Base-by-base conservation (phyloP, 495 filamentous ascomycete species). In the Xylona heveae region DNA sequence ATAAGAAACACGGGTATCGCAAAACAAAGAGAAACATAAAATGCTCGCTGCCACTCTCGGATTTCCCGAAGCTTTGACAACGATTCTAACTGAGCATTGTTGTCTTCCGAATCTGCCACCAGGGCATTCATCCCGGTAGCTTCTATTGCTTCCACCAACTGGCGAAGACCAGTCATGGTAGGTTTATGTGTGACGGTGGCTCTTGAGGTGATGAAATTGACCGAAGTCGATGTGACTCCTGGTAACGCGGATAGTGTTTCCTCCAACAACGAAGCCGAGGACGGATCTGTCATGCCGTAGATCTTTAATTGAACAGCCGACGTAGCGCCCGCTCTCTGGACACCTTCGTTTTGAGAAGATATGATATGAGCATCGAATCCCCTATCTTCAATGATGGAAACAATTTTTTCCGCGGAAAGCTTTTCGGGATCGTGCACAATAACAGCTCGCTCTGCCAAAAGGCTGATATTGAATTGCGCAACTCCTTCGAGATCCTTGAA, bases 11-110 rank as follows among this genome's bases (percentile, higher is more conserved):
- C 88, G 0, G 88, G 88, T 15, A 95, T 50, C 0, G 88, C 88
- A 45, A 99, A 95, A 0, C 57, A 58, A 0, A 72, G 38, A 0
- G 81, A 88, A 16, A 72, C 59, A 20, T 58, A 57, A 55, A 94
- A 91, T 0, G 82, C 76, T 18, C 57, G 61, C 38, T 62, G 71
- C 88, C 88, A 99, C 49, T 91, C 81, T 31, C 74, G 77, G 37
- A 95, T 91, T 45, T 99, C 88, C 36, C 78, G 84, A 0, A 85
- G 94, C 50, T 99, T 99, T 6, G 90, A 72, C 3, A 99, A 59
- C 1, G 85, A 94, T 47, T 99, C 79, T 1, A 99, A 64, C 47
- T 99, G 88, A 3, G 90, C 85, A 49, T 92, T 92, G 44, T 84
- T 95, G 46, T 99, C 90, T 37, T 95, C 80, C 25, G 72, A 71